Evolutionary conservation across 176 grass and related monocot species (phyloP).

Genomic region (Musa acuminata): DNA sequence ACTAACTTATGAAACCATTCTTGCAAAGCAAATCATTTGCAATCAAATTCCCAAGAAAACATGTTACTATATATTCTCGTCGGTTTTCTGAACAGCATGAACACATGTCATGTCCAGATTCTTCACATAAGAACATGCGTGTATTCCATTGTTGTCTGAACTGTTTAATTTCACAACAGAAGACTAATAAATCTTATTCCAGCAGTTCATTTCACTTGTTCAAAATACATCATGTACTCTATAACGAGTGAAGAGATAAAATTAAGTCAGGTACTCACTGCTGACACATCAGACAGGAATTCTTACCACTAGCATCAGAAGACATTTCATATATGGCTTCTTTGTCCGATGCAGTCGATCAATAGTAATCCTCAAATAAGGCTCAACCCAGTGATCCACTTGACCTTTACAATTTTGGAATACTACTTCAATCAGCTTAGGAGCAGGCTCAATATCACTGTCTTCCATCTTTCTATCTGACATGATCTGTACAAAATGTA

Average conservation of each 20-base stretch:
- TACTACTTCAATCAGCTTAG: conserved; percentile 84
- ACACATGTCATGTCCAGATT: too few species aligned
- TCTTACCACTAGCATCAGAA: conserved; percentile 79
- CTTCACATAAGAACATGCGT: not conserved
- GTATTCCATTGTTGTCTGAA: not conserved
- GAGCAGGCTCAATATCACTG: conserved; percentile 78
- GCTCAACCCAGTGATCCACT: conserved; percentile 76
- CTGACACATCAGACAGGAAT: not conserved
- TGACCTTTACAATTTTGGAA: conserved; percentile 87
- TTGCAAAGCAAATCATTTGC: too few species aligned
- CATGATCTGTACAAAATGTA: conserved; percentile 50
- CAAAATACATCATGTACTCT: not conserved
- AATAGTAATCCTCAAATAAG: conserved; percentile 62
- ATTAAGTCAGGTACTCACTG: not conserved
- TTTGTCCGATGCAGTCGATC: conserved; percentile 47
- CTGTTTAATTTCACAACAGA: not conserved
- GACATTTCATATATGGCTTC: conserved; percentile 69
- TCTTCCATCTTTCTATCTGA: conserved; percentile 68
- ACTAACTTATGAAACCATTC: too few species aligned
- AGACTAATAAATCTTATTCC: not conserved
- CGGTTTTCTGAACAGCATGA: too few species aligned
- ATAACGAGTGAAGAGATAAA: not conserved
- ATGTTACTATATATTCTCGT: too few species aligned
- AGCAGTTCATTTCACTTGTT: not conserved
- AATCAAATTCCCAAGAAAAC: too few species aligned